Evolutionary conservation across 495 filamentous ascomycete species (phyloP).

Genomic region (Podospora pseudopauciseta): DNA sequence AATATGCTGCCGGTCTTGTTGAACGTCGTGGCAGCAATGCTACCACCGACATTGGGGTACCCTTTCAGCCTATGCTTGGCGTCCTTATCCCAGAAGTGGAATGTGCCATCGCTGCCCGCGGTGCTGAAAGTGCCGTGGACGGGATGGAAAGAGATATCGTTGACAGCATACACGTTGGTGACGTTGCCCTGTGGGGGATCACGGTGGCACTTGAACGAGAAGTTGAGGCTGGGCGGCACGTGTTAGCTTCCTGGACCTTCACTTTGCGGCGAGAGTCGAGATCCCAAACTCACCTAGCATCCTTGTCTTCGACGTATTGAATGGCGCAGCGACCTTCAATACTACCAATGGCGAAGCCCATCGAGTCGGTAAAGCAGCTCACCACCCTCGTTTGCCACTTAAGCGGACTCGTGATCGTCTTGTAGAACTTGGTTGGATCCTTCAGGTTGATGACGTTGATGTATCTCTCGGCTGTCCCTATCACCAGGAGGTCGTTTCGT

Average conservation of each 20-base stretch:
- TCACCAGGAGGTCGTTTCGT: slow-evolving; percentile 74
- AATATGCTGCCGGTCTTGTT: slow-evolving; percentile 79
- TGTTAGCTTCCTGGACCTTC: slow-evolving; percentile 3
- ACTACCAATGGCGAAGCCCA: slow-evolving; percentile 82
- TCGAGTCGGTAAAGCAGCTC: slow-evolving; percentile 83
- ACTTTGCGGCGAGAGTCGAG: neutral
- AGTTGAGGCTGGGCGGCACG: slow-evolving; percentile 58
- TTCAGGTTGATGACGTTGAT: slow-evolving; percentile 87
- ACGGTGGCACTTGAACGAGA: slow-evolving; percentile 95
- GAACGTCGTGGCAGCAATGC: slow-evolving; percentile 79
- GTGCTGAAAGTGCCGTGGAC: slow-evolving; percentile 85
- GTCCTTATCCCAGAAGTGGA: slow-evolving; percentile 95
- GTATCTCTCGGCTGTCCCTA: slow-evolving; percentile 86
- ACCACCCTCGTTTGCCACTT: slow-evolving; percentile 94
- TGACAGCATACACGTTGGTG: slow-evolving; percentile 85
- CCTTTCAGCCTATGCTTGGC: slow-evolving; percentile 87
- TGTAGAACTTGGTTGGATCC: slow-evolving; percentile 78
- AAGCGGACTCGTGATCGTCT: slow-evolving; percentile 80
- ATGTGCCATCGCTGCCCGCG: slow-evolving; percentile 85
- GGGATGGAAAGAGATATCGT: slow-evolving; percentile 91
- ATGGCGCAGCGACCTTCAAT: slow-evolving; percentile 92
- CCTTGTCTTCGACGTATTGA: slow-evolving; percentile 88
- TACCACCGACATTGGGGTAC: slow-evolving; percentile 82
- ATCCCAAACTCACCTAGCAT: slow-evolving; percentile 52
- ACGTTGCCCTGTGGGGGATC: slow-evolving; percentile 58